These are phyloP conservation scores for Coniferiporia weirii DNA, from an alignment of 1,284 basidiomycete species.

Conservation along the genomic window DNA sequence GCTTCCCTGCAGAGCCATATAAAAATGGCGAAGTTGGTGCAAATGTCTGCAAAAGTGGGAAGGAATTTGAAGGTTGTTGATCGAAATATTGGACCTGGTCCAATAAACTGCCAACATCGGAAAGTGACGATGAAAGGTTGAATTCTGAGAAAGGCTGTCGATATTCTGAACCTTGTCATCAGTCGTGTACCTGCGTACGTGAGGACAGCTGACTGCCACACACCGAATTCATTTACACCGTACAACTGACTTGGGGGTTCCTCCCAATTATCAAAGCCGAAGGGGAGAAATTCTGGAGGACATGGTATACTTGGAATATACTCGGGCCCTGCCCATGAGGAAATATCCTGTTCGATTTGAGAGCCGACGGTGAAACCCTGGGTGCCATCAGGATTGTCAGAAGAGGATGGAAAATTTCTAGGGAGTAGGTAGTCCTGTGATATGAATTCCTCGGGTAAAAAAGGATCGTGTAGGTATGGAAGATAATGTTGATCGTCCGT, in stretches of 20 bases:
- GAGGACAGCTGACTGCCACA: background rate
- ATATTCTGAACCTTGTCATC: background rate
- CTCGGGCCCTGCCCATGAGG: slow-evolving; percentile 5
- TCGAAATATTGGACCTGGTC: background rate
- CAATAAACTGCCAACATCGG: slow-evolving; percentile 1
- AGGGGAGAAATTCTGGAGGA: background rate
- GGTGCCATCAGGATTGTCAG: background rate
- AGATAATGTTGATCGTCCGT: background rate
- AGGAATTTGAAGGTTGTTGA: background rate
- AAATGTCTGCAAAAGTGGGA: slow-evolving; percentile 11
- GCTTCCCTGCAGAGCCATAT: slow-evolving; percentile 1
- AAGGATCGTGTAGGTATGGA: background rate
- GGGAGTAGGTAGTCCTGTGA: background rate
- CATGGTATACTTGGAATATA: slow-evolving; percentile 2
- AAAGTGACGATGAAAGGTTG: background rate
- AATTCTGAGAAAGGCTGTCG: background rate
- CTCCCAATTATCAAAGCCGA: slow-evolving; percentile 4
- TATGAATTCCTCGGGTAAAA: background rate
- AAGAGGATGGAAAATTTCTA: background rate
- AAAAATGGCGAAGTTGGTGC: slow-evolving; percentile 9
- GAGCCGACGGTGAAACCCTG: background rate
- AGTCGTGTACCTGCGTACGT: background rate
- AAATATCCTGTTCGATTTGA: background rate
- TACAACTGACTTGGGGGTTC: background rate
- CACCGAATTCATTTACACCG: background rate